Evolutionary conservation across 2,329 filamentous ascomycete genomes (phyloP).

Genomic region (Periconia sp.): DNA sequence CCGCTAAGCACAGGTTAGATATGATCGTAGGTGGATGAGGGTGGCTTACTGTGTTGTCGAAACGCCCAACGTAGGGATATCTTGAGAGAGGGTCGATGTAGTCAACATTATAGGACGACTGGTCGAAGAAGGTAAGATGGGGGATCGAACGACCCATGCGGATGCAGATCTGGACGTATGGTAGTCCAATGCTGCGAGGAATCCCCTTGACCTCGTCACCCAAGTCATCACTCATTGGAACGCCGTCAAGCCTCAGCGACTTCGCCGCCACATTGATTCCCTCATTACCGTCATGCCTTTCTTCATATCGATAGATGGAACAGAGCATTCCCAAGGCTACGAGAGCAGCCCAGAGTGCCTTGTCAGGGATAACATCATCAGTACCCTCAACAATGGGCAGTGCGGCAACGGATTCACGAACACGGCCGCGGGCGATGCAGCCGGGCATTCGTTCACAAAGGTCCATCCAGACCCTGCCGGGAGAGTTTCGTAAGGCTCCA

Average conservation of each 20-base stretch:
- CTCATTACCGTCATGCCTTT: constrained; percentile 60
- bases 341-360: constrained; percentile 60
- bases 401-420: constrained; percentile 57
- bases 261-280: constrained; percentile 50
- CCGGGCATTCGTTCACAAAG: constrained; percentile 62
- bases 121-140: constrained; percentile 61
- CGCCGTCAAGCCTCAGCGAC: constrained; percentile 45
- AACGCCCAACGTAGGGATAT: constrained; percentile 52
- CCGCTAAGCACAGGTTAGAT: no score
- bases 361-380: constrained; percentile 57
- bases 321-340: constrained; percentile 62
- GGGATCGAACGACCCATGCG: constrained; percentile 61
- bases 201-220: constrained; percentile 60
- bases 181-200: constrained; percentile 57
- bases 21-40: neutral
- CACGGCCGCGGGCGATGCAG: constrained; percentile 57
- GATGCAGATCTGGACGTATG: constrained; percentile 60
- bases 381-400: constrained; percentile 58
- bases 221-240: constrained; percentile 58
- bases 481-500: constrained; percentile 55
- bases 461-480: constrained; percentile 62
- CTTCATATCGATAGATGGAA: constrained; percentile 62
- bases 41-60: constrained; percentile 25
- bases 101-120: constrained; percentile 61
- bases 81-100: constrained; percentile 56